Conservation (phyloP, 768 basidiomycete genomes). For the Amylocystis lapponica region DNA sequence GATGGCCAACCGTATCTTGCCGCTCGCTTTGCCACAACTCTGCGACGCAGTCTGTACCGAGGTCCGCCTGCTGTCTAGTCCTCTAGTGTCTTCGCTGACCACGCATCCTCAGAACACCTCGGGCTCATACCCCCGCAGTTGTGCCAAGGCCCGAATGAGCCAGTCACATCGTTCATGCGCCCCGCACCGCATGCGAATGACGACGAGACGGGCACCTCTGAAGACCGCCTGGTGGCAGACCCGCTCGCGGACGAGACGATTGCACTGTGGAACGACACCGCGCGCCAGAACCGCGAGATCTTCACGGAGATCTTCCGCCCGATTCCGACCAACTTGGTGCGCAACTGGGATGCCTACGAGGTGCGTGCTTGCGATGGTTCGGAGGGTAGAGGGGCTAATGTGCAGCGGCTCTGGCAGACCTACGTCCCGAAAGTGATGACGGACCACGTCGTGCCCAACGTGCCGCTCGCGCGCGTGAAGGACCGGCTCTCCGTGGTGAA, state of each 20-base stretch:
- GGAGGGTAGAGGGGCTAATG: background rate
- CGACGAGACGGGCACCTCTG: conserved; percentile 52
- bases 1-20: conserved; percentile 69
- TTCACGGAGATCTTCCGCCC: conserved; percentile 85
- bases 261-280: conserved; percentile 62
- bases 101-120: conserved; percentile 60
- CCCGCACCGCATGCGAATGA: conserved; percentile 68
- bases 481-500: conserved; percentile 61
- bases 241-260: conserved; percentile 61
- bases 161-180: conserved; percentile 59
- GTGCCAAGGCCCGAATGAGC: conserved; percentile 37
- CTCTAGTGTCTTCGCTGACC: background rate
- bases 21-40: conserved; percentile 73
- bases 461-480: conserved; percentile 70
- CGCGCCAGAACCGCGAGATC: conserved; percentile 74
- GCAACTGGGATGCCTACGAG: conserved; percentile 74
- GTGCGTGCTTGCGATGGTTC: conserved; percentile 32
- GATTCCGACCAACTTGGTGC: conserved; percentile 80
- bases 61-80: conserved; percentile 44
- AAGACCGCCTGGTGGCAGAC: conserved; percentile 72
- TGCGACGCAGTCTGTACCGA: conserved; percentile 79
- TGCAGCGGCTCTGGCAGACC: conserved; percentile 42
- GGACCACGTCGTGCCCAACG: conserved; percentile 72
- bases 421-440: conserved; percentile 73
- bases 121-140: conserved; percentile 78